These are phyloP conservation scores for Ascobolus immersus DNA, from an alignment of 495 filamentous ascomycete species.

Conservation along the genomic window DNA sequence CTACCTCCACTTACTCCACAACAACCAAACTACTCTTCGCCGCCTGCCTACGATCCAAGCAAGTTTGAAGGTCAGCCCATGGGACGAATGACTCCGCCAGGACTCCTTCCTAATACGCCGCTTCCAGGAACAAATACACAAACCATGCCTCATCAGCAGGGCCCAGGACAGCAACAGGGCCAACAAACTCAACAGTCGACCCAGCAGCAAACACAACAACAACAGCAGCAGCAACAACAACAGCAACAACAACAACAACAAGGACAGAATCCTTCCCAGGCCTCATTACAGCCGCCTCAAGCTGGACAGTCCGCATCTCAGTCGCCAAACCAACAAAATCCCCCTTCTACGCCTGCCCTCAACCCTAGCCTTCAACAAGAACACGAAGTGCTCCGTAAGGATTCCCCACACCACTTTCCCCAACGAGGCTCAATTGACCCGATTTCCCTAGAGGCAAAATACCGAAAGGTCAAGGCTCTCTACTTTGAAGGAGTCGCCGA, in stretches of 20 bases:
- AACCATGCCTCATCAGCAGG: slow-evolving; percentile 5
- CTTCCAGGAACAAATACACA: too few relatives aligned
- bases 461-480: slow-evolving; percentile 88
- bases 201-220: slow-evolving; percentile 5
- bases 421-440: slow-evolving; percentile 4
- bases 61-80: slow-evolving; percentile 12
- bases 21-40: slow-evolving; percentile 4
- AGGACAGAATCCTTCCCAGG: too few relatives aligned
- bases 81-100: slow-evolving; percentile 14
- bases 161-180: slow-evolving; percentile 8
- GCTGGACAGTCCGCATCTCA: too few relatives aligned
- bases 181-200: slow-evolving; percentile 1
- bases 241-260: slow-evolving; percentile 10
- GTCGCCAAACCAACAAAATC: too few relatives aligned
- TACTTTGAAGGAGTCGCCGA: slow-evolving; percentile 91
- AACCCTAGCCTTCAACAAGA: background rate
- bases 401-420: slow-evolving; percentile 1
- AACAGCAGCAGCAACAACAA: slow-evolving; percentile 17
- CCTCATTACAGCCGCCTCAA: too few relatives aligned
- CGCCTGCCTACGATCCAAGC: slow-evolving; percentile 10
- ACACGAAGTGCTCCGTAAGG: background rate
- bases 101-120: too few relatives aligned
- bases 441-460: slow-evolving; percentile 48
- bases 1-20: slow-evolving; percentile 2
- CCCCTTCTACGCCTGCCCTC: slow-evolving; percentile 29